Evolutionary conservation across 805 yeast genomes (phyloP), one percentile per base, ranked within the genome.

Genomic region (Tetrapisispora phaffii): DNA sequence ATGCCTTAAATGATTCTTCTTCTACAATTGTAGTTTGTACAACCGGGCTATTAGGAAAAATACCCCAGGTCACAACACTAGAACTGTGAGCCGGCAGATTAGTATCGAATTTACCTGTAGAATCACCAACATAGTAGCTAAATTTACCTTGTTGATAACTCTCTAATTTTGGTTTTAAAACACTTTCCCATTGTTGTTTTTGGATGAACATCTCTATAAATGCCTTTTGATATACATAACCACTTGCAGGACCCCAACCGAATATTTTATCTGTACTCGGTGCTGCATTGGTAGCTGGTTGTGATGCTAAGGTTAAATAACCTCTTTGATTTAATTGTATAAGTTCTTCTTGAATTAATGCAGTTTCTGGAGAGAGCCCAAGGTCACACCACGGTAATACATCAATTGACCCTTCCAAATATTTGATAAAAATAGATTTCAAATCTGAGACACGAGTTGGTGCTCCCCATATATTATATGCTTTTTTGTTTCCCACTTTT

Each of bases 221-320:
- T 6, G 96, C 81, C 66, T 93, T 89, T 62, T 93, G 99, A 63
- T 85, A 93, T 23, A 93, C 83, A 40, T 76, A 70, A 2, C 99
- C 99, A 57, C 82, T 77, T 20, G 74, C 69, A 7, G 98, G 97
- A 40, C 99, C 99, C 98, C 98, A 93, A 2, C 99, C 99, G 60
- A 88, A 82, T 26, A 90, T 80, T 47, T 79, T 79, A 66, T 93
- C 97, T n/a, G 77, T 71, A 7, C 95, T 83, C 34, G 72, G 72
- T 33, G 82, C 72, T 9, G 85, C 85, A 62, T 87, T 83, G 1
- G 89, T 82, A 0, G 96, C 93, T 2, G 99, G 99, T 66, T 93
- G 99, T 0, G 97, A 90, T 0, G 97, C 88, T 46, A 93, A 74
- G 0, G 99, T 85, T 68, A 90, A 83, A 69, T 75, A 77, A 3